These are phyloP conservation scores for Candida sp. DNA, from an alignment of 1,139 yeast species.

Conservation along the genomic window DNA sequence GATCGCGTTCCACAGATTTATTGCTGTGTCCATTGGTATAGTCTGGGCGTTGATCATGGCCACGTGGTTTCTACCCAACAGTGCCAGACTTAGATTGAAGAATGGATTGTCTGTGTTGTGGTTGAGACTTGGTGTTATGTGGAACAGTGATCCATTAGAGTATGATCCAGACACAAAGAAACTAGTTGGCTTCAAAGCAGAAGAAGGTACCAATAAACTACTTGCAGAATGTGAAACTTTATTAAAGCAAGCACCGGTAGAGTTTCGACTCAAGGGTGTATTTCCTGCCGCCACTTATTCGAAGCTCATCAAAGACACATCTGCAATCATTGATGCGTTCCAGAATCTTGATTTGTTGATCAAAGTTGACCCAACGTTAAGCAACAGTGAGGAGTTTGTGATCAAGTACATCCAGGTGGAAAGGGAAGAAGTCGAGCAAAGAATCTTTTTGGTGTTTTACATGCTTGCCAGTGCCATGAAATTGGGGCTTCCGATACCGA, in stretches of 20 bases:
- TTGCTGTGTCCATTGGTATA: constrained; percentile 75
- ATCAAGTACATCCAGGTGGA: constrained; percentile 60
- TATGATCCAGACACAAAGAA: constrained; percentile 24
- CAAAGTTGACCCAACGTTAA: constrained; percentile 61
- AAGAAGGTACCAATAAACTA: constrained; percentile 56
- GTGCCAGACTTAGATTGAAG: constrained; percentile 73
- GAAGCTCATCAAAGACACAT: constrained; percentile 57
- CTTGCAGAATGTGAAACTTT: constrained; percentile 65
- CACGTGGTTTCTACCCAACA: constrained; percentile 68
- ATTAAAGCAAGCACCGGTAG: constrained; percentile 76
- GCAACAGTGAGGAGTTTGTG: constrained; percentile 57
- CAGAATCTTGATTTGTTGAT: constrained; percentile 75
- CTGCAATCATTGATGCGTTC: constrained; percentile 72
- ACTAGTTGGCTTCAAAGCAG: constrained; percentile 57
- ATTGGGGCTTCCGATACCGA: constrained; percentile 78
- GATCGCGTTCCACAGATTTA: constrained; percentile 79
- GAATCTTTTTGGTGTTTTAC: constrained; percentile 75
- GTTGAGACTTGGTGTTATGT: constrained; percentile 81
- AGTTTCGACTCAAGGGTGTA: constrained; percentile 73
- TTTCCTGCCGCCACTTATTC: constrained; percentile 63
- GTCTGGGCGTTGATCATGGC: constrained; percentile 78
- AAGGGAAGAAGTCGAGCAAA: constrained; percentile 68
- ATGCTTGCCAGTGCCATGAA: constrained; percentile 80
- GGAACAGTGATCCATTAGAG: constrained; percentile 64
- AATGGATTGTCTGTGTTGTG: constrained; percentile 70